A percentile compares a stretch with the other conserved stretches of the same genome.
Evolutionary conservation across 345 rosid species (phyloP).

Genomic region (Cardamine resedifolia): DNA sequence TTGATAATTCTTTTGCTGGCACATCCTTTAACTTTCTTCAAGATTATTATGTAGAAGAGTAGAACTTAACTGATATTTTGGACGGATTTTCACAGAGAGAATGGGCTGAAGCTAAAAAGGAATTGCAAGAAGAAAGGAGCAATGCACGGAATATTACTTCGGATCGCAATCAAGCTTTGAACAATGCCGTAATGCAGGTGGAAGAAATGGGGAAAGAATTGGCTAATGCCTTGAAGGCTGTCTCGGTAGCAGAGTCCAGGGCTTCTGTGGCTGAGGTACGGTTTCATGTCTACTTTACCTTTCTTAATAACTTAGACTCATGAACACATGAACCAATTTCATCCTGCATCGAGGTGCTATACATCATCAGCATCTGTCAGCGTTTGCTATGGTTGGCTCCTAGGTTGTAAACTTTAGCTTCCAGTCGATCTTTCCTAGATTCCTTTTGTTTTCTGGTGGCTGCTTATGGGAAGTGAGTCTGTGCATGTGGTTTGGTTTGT

Average conservation of each 20-base stretch:
- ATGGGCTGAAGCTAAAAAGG: slow-evolving; percentile 93
- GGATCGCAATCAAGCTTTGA: slow-evolving; percentile 70
- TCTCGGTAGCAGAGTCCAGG: slow-evolving; percentile 78
- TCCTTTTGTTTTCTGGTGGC: slow-evolving; percentile 15
- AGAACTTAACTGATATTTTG: slow-evolving; percentile 11
- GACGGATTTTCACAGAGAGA: slow-evolving; percentile 58
- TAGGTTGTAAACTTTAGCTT: slow-evolving; percentile 14
- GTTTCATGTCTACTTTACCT: slow-evolving; percentile 21
- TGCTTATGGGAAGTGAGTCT: slow-evolving; percentile 7
- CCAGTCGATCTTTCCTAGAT: neutral
- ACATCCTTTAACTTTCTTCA: slow-evolving; percentile 1
- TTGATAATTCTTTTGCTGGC: neutral
- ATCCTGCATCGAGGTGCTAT: slow-evolving; percentile 13
- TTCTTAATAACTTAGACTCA: slow-evolving; percentile 10
- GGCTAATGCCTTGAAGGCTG: slow-evolving; percentile 70
- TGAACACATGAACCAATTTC: slow-evolving; percentile 5
- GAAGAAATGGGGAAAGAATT: slow-evolving; percentile 82
- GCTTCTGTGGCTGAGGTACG: slow-evolving; percentile 89
- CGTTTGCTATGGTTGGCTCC: neutral
- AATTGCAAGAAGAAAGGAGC: slow-evolving; percentile 79
- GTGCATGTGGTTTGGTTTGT: slow-evolving; percentile 24
- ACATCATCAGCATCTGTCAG: neutral
- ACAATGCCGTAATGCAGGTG: slow-evolving; percentile 76
- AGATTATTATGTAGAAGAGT: slow-evolving; percentile 4
- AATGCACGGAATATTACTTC: slow-evolving; percentile 58